phyloP scores from a whole-genome alignment of 2,329 filamentous ascomycete genomes.

The Fusarium coicis region DNA sequence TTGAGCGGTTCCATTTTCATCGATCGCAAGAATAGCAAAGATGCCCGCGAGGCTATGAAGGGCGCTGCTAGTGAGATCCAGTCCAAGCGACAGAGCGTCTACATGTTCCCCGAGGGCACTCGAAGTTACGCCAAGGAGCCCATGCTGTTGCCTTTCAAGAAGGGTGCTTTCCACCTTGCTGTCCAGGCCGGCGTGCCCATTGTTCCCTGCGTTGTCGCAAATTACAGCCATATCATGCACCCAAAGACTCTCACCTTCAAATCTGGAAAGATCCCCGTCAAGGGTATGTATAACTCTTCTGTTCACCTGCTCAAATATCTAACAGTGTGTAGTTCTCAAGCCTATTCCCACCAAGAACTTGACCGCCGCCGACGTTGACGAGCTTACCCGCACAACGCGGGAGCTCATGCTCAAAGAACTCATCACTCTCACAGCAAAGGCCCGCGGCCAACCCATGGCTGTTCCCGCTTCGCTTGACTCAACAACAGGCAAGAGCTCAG shows the following conservation, averaged over 20 bases:
- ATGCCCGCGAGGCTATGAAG: constrained; percentile 86
- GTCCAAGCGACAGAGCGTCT: constrained; percentile 77
- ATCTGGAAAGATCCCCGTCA: constrained; percentile 77
- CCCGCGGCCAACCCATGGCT: constrained; percentile 54
- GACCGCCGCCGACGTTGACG: constrained; percentile 80
- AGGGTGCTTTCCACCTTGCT: constrained; percentile 96
- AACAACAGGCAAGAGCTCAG: constrained; percentile 46
- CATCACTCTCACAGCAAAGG: constrained; percentile 62
- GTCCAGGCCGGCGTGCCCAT: constrained; percentile 94
- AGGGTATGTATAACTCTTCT: constrained; percentile 64
- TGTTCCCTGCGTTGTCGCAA: constrained; percentile 84
- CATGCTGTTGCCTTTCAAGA: constrained; percentile 93
- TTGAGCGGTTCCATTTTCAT: constrained; percentile 94
- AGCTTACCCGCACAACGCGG: constrained; percentile 73
- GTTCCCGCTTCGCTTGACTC: constrained; percentile 43
- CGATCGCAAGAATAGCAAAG: constrained; percentile 85
- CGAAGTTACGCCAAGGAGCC: constrained; percentile 88
- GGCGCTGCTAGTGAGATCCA: constrained; percentile 85
- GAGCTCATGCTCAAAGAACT: constrained; percentile 81
- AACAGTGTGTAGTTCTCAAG: constrained; percentile 70
- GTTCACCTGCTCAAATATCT: background rate
- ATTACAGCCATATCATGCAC: constrained; percentile 79
- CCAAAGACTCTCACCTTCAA: constrained; percentile 73
- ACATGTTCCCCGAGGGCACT: constrained; percentile 92
- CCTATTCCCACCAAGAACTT: constrained; percentile 82